phyloP scores from a whole-genome alignment of 345 rosid species.

The Punica granatum region DNA sequence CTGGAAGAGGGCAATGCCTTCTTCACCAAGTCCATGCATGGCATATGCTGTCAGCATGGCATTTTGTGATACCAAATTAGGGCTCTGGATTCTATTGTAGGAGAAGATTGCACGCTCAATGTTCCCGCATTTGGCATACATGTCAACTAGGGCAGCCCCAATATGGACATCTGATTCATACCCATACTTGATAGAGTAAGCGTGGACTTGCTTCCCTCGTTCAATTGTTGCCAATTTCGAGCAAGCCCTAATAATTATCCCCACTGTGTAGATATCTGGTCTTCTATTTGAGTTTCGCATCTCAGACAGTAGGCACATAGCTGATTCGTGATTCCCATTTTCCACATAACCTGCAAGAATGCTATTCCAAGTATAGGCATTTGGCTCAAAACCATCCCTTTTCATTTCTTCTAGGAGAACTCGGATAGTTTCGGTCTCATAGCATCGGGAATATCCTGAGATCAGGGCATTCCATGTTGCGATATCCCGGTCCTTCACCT shows the following conservation, averaged over 20 bases:
- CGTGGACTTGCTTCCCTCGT: slow-evolving; percentile 47
- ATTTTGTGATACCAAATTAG: slow-evolving; percentile 39
- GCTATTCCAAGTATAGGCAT: slow-evolving; percentile 50
- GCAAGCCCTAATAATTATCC: slow-evolving; percentile 43
- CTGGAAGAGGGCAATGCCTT: slow-evolving; percentile 36
- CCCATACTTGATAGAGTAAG: slow-evolving; percentile 25
- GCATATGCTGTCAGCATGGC: slow-evolving; percentile 50
- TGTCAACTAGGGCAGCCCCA: slow-evolving; percentile 46
- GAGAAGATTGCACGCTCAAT: slow-evolving; percentile 23
- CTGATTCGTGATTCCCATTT: slow-evolving; percentile 32
- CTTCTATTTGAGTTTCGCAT: slow-evolving; percentile 23
- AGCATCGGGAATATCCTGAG: slow-evolving; percentile 48
- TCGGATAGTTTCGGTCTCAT: slow-evolving; percentile 22
- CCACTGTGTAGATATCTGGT: slow-evolving; percentile 43
- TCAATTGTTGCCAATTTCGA: slow-evolving; percentile 37
- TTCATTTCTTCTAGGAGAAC: slow-evolving; percentile 30
- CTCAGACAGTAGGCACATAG: slow-evolving; percentile 25
- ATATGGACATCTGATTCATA: slow-evolving; percentile 31
- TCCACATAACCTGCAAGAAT: slow-evolving; percentile 43
- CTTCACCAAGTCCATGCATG: slow-evolving; percentile 44
- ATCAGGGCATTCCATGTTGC: slow-evolving; percentile 52
- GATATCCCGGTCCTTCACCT: slow-evolving; percentile 26
- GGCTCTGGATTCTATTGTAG: slow-evolving; percentile 26
- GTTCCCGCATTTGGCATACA: slow-evolving; percentile 54
- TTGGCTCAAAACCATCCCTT: slow-evolving; percentile 46